Conservation (phyloP, 208 protist species). For the Strigomonas galati region DNA sequence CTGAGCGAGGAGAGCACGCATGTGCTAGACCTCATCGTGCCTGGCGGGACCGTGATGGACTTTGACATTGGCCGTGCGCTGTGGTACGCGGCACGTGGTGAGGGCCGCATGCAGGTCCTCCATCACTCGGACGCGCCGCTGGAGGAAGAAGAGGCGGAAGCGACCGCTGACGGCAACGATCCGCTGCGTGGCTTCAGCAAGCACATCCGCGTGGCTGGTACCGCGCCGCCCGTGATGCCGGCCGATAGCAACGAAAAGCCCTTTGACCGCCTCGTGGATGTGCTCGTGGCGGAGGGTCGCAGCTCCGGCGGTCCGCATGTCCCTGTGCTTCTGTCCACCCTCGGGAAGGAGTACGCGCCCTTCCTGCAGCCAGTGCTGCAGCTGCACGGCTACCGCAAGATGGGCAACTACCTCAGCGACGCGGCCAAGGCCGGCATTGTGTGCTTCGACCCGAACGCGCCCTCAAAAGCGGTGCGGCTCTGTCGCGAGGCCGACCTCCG, state of each 20-base stretch:
- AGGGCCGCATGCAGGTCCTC: constrained; percentile 76
- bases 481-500: constrained; percentile 43
- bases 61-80: constrained; percentile 94
- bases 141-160: neutral
- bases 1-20: constrained; percentile 25
- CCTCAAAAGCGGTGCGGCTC: constrained; percentile 76
- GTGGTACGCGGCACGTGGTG: constrained; percentile 89
- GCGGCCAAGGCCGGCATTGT: constrained; percentile 60
- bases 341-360: constrained; percentile 81
- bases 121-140: constrained; percentile 24
- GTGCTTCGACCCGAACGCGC: constrained; percentile 51
- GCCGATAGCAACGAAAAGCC: neutral
- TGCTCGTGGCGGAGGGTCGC: constrained; percentile 63
- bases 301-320: constrained; percentile 35
- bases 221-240: neutral
- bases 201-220: constrained; percentile 26
- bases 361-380: constrained; percentile 53
- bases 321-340: constrained; percentile 77
- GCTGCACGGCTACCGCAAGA: constrained; percentile 71
- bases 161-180: neutral
- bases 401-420: constrained; percentile 78
- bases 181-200: constrained; percentile 32
- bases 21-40: constrained; percentile 73
- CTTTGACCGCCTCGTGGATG: constrained; percentile 58
- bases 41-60: constrained; percentile 92